phyloP scores from a whole-genome alignment of 2,329 filamentous ascomycete genomes.

The Claviceps pazoutovae region DNA sequence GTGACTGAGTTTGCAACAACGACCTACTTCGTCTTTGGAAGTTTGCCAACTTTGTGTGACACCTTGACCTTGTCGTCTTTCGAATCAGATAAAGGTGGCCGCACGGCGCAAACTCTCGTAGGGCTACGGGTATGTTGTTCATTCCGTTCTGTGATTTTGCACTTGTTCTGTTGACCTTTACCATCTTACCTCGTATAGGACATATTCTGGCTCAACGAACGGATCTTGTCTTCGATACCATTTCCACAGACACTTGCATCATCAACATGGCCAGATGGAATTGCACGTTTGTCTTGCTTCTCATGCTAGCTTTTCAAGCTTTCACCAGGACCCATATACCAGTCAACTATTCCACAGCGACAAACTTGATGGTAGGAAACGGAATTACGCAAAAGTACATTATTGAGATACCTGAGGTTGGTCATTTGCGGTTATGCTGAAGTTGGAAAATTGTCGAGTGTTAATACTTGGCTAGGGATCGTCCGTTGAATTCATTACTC shows the following conservation, averaged over 20 bases:
- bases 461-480: constrained; percentile 3
- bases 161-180: background rate
- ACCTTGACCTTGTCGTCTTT: too few relatives aligned
- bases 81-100: background rate
- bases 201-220: background rate
- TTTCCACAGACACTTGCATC: background rate
- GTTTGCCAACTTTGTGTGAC: background rate
- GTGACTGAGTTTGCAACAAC: background rate
- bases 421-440: background rate
- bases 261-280: background rate
- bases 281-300: background rate
- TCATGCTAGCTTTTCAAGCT: background rate
- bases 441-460: background rate
- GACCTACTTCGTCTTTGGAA: background rate
- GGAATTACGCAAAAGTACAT: constrained; percentile 13
- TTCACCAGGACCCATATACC: background rate
- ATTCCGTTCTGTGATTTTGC: background rate
- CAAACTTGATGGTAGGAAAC: background rate
- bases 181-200: background rate
- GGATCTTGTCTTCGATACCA: background rate
- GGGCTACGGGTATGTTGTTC: background rate
- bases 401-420: constrained; percentile 10
- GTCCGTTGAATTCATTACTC: constrained; percentile 9
- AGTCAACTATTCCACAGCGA: background rate
- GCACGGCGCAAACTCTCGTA: background rate